phyloP scores from a whole-genome alignment of 352 stramenopile species.

The Pythium insidiosum region DNA sequence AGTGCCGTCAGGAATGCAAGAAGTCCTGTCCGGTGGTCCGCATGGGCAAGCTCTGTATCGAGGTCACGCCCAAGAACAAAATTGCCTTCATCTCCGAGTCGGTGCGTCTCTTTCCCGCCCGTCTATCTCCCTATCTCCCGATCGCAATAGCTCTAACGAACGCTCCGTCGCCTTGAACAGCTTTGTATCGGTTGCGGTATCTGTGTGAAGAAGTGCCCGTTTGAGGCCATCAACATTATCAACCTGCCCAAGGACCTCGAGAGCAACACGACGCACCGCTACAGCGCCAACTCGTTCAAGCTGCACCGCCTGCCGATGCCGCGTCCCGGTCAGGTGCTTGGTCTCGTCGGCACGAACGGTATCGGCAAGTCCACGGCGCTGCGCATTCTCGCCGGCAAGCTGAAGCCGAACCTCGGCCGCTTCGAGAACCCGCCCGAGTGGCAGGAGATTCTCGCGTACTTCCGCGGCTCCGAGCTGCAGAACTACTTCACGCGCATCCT shows the following conservation, averaged over 20 bases:
- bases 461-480: conserved; percentile 95
- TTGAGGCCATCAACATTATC: conserved; percentile 99
- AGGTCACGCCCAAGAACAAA: conserved; percentile 95
- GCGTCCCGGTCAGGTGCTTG: conserved; percentile 96
- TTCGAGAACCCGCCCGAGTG: conserved; percentile 97
- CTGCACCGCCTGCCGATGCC: conserved; percentile 98
- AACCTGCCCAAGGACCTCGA: conserved; percentile 99
- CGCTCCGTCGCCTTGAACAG: conserved; percentile 18
- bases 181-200: conserved; percentile 99
- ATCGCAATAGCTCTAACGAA: too few species aligned
- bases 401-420: conserved; percentile 98
- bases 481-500: conserved; percentile 99
- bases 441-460: conserved; percentile 99
- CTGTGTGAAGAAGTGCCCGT: conserved; percentile 99
- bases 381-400: conserved; percentile 98
- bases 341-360: conserved; percentile 98
- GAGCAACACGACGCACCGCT: conserved; percentile 98
- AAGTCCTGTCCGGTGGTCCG: conserved; percentile 98
- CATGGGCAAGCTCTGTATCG: conserved; percentile 99
- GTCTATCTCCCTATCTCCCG: too few species aligned
- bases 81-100: conserved; percentile 97
- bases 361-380: conserved; percentile 99
- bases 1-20: conserved; percentile 98
- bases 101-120: too few species aligned
- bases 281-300: conserved; percentile 99